phyloP scores from a whole-genome alignment of 108 stramenopile species.

The Cafeteria roenbergensis region DNA sequence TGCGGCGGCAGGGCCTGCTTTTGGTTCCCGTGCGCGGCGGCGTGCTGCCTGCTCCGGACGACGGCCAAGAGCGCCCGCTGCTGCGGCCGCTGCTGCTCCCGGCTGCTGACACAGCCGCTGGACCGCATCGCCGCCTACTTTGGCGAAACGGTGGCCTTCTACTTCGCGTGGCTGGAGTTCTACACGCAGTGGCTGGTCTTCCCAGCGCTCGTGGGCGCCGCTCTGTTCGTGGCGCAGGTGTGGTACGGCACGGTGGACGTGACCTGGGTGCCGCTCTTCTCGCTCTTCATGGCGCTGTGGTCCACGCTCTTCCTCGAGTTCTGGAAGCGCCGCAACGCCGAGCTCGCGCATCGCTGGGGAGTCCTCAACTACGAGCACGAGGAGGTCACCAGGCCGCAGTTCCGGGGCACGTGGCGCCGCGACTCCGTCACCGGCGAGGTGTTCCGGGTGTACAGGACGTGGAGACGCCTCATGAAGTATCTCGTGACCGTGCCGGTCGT shows the following conservation, averaged over 20 bases:
- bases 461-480: conserved; percentile 66
- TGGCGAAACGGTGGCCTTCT: conserved; percentile 88
- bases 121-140: conserved; percentile 85
- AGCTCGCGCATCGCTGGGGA: conserved; percentile 70
- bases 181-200: conserved; percentile 62
- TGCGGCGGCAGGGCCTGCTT: not conserved
- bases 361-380: conserved; percentile 74
- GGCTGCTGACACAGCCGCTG: conserved; percentile 49
- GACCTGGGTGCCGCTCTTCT: conserved; percentile 18
- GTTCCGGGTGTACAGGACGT: conserved; percentile 60
- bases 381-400: conserved; percentile 75
- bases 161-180: conserved; percentile 93
- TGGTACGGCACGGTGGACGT: conserved; percentile 9
- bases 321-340: conserved; percentile 67
- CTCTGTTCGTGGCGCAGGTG: conserved; percentile 55
- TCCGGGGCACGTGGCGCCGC: conserved; percentile 56
- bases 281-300: conserved; percentile 73
- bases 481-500: conserved; percentile 64
- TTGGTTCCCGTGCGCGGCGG: not conserved
- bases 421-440: conserved; percentile 61
- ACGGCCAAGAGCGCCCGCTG: not conserved
- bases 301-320: conserved; percentile 70
- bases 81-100: not conserved
- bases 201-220: conserved; percentile 53
- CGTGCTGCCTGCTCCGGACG: not conserved